Base-by-base conservation (phyloP, 2,329 filamentous ascomycete genomes). In the Neofusicoccum sp. region DNA sequence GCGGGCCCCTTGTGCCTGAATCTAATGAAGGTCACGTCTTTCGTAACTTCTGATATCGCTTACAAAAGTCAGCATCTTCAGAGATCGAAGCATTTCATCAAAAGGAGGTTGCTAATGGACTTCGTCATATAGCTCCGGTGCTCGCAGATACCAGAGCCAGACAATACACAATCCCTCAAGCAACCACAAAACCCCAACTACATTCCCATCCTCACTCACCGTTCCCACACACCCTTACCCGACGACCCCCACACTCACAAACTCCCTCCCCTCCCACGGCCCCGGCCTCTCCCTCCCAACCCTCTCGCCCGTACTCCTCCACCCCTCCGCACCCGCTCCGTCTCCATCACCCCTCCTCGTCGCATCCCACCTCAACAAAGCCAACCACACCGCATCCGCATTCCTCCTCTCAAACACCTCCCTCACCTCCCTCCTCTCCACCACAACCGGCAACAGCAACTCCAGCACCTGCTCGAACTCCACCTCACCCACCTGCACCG, bases 371-470 rank as follows among this genome's bases (percentile, higher is more conserved):
- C 41, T 28, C 31, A 62, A 5, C 11, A 62, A 4, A 22, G 61
- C 52, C 44, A 94, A 76, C 92, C 92, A 96, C 3, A 95, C 88
- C 1, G 89, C 89, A 78, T 95, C 91, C 1, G 83, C 79, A 73
- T 94, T 93, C 60, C 89, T 78, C 3, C 73, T 76, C 67, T 90
- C 86, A 49, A 95, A 75, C 9, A 85, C 86, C 37, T 78, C 76
- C 52, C 80, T 83, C 9, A 89, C 82, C 52, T 84, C 79, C 1
- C 70, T 61, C 33, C 81, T 75, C 6, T 70, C 68, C 9, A 68
- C 66, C 4, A 79, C 41, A 9, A 77, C 68, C 2, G 75, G 74
- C 48, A 74, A 73, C 56, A 95, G 74, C 59, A 93, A 75, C 6
- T 84, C 83, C 47, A 94, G 72, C 11, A 91, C 83, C 60, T 92